A percentile compares a stretch with the other conserved stretches of the same genome.
phyloP scores from a whole-genome alignment of 2,329 filamentous ascomycete species.

The Arthrobotrys entomopaga region DNA sequence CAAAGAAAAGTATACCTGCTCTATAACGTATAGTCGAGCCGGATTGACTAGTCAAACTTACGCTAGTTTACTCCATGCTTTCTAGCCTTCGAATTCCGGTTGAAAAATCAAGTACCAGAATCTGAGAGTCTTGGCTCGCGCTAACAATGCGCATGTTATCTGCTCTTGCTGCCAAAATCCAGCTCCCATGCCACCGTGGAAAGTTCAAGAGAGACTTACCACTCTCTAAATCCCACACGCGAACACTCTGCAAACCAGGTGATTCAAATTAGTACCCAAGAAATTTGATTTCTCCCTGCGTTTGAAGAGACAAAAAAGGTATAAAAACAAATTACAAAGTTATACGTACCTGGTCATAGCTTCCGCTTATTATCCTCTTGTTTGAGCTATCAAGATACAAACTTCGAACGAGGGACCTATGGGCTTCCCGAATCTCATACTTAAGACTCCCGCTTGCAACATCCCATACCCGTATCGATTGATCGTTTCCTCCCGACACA shows the following conservation, averaged over 20 bases:
- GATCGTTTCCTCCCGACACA: slow-evolving; percentile 92
- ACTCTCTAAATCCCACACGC: slow-evolving; percentile 34
- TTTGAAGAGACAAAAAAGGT: neutral
- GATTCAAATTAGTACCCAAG: too few species aligned
- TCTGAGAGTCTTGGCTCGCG: slow-evolving; percentile 91
- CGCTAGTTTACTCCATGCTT: slow-evolving; percentile 62
- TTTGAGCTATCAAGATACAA: slow-evolving; percentile 89
- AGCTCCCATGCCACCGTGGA: slow-evolving; percentile 94
- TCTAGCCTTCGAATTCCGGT: slow-evolving; percentile 70
- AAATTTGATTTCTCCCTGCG: too few species aligned
- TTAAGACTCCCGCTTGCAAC: slow-evolving; percentile 85
- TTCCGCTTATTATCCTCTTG: slow-evolving; percentile 86
- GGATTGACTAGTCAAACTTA: too few species aligned
- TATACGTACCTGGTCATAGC: slow-evolving; percentile 82
- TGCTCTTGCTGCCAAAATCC: slow-evolving; percentile 95
- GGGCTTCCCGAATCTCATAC: slow-evolving; percentile 75
- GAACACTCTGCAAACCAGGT: slow-evolving; percentile 15
- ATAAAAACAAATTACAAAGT: neutral
- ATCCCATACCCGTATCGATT: slow-evolving; percentile 95
- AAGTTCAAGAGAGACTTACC: slow-evolving; percentile 73
- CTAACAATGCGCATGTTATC: slow-evolving; percentile 95
- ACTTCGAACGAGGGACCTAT: slow-evolving; percentile 85
- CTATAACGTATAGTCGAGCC: too few species aligned
- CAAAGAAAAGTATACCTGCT: too few species aligned
- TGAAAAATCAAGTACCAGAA: slow-evolving; percentile 93